These are phyloP conservation scores for Pythium guiyangense DNA, from an alignment of 352 stramenopile genomes.

Conservation along the genomic window DNA sequence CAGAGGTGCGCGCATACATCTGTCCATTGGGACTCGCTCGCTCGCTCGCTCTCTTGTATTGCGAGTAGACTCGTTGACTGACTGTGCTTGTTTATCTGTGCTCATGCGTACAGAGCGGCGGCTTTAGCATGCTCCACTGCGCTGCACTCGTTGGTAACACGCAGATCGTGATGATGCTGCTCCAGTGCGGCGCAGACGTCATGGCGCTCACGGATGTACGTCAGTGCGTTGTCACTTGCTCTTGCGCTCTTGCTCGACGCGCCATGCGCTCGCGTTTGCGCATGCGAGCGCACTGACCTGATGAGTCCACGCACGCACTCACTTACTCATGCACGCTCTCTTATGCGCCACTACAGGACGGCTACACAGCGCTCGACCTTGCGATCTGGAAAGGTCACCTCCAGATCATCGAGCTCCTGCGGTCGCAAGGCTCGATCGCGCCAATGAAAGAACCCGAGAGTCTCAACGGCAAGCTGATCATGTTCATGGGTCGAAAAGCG, in stretches of 20 bases:
- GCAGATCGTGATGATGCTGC: constrained; percentile 86
- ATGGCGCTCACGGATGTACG: constrained; percentile 70
- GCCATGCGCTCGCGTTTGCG: no score
- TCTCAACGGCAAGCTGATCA: constrained; percentile 71
- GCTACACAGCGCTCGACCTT: constrained; percentile 75
- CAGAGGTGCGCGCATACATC: constrained; percentile 28
- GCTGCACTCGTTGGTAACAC: constrained; percentile 71
- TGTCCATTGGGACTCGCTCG: not conserved
- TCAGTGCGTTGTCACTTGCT: not conserved
- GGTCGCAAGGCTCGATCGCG: constrained; percentile 72
- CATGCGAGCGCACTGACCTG: not conserved
- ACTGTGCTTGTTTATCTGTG: not conserved
- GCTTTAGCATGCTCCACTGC: constrained; percentile 82
- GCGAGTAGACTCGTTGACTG: not conserved
- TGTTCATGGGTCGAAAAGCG: constrained; percentile 59
- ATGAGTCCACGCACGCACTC: not conserved
- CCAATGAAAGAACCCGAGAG: constrained; percentile 86
- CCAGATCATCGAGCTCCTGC: constrained; percentile 80
- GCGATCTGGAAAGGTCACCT: constrained; percentile 79
- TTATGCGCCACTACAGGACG: constrained; percentile 33
- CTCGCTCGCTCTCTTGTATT: not conserved
- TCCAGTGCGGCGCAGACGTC: constrained; percentile 74
- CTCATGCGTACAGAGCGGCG: constrained; percentile 36
- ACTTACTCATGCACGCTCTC: not conserved
- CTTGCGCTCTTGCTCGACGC: not conserved